These are phyloP conservation scores for Candida boidinii DNA, from an alignment of 805 yeast species.

Conservation along the genomic window DNA sequence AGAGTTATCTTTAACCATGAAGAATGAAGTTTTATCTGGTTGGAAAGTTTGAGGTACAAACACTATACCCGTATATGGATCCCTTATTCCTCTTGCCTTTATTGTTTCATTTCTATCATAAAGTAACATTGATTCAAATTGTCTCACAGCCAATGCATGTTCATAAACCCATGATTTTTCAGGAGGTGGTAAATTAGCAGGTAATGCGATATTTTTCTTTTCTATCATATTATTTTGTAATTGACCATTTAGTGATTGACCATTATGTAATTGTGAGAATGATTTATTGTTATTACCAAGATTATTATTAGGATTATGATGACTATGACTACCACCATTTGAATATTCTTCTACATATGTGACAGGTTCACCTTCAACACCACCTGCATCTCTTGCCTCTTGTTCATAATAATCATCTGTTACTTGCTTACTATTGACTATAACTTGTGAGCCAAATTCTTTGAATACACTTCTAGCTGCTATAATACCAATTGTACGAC, in stretches of 20 bases:
- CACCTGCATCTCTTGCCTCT: conserved; percentile 46
- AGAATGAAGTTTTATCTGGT: conserved; percentile 38
- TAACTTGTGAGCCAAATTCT: conserved; percentile 84
- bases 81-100: conserved; percentile 48
- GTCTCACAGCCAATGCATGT: conserved; percentile 70
- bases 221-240: conserved; percentile 3
- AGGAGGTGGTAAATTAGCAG: conserved; percentile 7
- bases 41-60: conserved; percentile 74
- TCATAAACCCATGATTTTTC: conserved; percentile 78
- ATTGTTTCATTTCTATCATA: conserved; percentile 45
- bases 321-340: too few species aligned
- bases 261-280: not conserved
- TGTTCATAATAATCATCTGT: conserved; percentile 85
- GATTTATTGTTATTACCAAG: conserved; percentile 2
- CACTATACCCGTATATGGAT: conserved; percentile 75
- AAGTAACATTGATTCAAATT: conserved; percentile 55
- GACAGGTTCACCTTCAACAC: conserved; percentile 54
- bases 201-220: conserved; percentile 10
- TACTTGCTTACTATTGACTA: conserved; percentile 72
- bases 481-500: conserved; percentile 81
- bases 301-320: conserved; percentile 3
- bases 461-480: conserved; percentile 84
- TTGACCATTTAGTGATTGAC: not conserved
- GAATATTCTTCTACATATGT: conserved; percentile 5
- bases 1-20: conserved; percentile 18